Base-by-base conservation (phyloP, 164 flowering plant species). In the Kingdonia uniflora region DNA sequence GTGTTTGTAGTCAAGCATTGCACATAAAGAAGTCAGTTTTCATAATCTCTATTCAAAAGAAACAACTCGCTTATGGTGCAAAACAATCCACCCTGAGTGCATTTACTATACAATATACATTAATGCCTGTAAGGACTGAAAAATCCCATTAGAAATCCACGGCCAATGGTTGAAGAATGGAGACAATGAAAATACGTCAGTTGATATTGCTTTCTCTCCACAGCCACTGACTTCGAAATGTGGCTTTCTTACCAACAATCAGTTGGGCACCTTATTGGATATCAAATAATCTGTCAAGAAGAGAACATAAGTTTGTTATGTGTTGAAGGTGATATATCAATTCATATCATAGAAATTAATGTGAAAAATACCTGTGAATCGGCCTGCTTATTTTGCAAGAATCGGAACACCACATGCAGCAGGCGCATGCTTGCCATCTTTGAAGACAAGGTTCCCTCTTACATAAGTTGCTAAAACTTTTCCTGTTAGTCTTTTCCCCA, bases 381-480 rank as follows among this genome's bases (percentile, higher is more conserved):
- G 21, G 8, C 37, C 24, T n/a, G 20, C 11, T 63, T 49, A 75
- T 57, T 54, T 79, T 51, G 92, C 88, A 13, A 94, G 77, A 56
- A 94, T 79, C 20, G 82, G 68, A 65, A 59, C 63, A 48, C 96
- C 99, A 65, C 99, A 94, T 19, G 99, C 92, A 42, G 74, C 74
- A 47, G 80, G 62, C 51, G 99, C 89, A 69, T 86, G 97, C 19
- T 65, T 69, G 25, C 86, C 89, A 10, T 83, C 79, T 51, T 56
- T 64, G 64, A 60, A 94, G 8, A 94, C 87, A 35, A 89, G 82
- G 68, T 83, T 87, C 44, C 99, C 99, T 61, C 95, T 75, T 42
- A 87, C 87, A 66, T 79, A 85, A 13, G 99, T 89, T 19, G 92
- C 82, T 63, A 83, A 45, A 26, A 94, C 96, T 51, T 78, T 89